Conservation (phyloP, 139 green algal species). For the Chlamydomonas sp. region DNA sequence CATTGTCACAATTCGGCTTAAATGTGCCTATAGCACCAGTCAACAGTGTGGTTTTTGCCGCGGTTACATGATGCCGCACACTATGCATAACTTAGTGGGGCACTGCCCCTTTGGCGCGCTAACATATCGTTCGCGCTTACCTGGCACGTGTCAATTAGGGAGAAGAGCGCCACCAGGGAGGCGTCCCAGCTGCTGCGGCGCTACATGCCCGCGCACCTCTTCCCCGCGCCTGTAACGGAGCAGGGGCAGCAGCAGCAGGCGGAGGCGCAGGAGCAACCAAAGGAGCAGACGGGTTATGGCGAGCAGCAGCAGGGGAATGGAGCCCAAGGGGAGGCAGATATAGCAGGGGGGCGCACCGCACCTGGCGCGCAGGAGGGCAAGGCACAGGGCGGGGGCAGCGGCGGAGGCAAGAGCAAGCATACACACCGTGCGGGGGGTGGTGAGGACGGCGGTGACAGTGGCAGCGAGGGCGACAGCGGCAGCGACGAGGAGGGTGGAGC, state of each 20-base stretch:
- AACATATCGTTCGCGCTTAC: background rate
- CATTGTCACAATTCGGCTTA: too few species aligned
- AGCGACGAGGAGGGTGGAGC: background rate
- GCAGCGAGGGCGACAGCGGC: background rate
- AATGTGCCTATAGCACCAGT: too few species aligned
- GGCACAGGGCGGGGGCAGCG: background rate
- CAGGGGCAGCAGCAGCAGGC: background rate
- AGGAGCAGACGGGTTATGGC: background rate
- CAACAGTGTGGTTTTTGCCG: too few species aligned
- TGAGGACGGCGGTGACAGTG: background rate
- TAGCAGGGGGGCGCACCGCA: background rate
- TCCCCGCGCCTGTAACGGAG: background rate
- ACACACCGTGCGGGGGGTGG: background rate
- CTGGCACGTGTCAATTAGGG: background rate
- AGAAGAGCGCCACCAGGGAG: constrained; percentile 29
- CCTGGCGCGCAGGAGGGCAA: too few species aligned
- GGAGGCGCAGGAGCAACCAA: too few species aligned
- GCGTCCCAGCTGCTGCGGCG: constrained; percentile 5
- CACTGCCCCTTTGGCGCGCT: too few species aligned
- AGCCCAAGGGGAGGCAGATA: background rate
- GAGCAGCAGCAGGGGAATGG: background rate
- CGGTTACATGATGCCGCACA: too few species aligned
- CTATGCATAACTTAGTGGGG: too few species aligned
- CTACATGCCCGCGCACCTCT: constrained; percentile 23
- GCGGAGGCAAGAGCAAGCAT: background rate